Conservation (phyloP, 371 early-diverging fungal genomes). For the Mucor plumbeus region DNA sequence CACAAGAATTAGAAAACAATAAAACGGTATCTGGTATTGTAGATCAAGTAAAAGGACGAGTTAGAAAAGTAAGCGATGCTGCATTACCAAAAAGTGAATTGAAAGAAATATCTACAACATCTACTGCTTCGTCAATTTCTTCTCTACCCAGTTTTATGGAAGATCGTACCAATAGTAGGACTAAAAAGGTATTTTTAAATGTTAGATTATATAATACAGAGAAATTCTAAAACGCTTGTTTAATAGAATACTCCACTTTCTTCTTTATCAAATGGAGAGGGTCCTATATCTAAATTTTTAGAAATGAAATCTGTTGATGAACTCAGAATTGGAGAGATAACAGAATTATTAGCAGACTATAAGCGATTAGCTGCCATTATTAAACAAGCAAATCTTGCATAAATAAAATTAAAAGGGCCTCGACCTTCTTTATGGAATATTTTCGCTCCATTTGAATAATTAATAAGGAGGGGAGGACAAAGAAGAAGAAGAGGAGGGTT, state of each 20-base stretch:
- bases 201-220: neutral
- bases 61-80: slow-evolving; percentile 26
- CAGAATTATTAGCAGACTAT: slow-evolving; percentile 38
- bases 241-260: neutral
- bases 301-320: slow-evolving; percentile 40
- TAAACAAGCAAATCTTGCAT: slow-evolving; percentile 37
- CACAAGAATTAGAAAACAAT: slow-evolving; percentile 18
- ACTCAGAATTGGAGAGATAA: slow-evolving; percentile 35
- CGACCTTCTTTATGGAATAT: neutral
- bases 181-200: neutral
- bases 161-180: slow-evolving; percentile 6
- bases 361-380: slow-evolving; percentile 43
- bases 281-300: slow-evolving; percentile 33
- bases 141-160: slow-evolving; percentile 33
- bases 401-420: slow-evolving; percentile 5
- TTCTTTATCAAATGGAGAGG: slow-evolving; percentile 11
- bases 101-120: slow-evolving; percentile 34
- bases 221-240: neutral
- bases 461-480: neutral
- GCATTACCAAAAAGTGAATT: slow-evolving; percentile 30
- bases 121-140: neutral
- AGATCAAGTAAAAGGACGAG: slow-evolving; percentile 27
- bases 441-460: neutral
- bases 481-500: neutral
- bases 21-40: slow-evolving; percentile 17